Base-by-base conservation (phyloP, 164 flowering plant species). In the Akebia trifoliata region DNA sequence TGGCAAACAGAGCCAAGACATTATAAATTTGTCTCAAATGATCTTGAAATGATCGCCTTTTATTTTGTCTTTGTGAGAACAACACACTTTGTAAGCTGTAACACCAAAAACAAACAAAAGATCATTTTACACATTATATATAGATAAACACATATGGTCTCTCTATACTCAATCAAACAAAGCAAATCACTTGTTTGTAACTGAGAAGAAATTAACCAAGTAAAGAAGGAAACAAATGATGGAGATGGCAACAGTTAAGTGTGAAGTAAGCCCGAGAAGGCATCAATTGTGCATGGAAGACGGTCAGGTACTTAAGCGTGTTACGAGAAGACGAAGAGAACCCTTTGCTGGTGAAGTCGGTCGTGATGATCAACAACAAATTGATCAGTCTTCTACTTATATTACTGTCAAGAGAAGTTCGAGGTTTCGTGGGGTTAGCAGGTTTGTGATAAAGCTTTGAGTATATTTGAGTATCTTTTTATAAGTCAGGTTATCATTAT, bases 391-490 rank as follows among this genome's bases (percentile, higher is more conserved):
- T 52, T n/a, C 72, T 31, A 36, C 71, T 36, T 63, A 56, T 30
- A 72, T 76, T 37, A 69, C 79, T 28, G 76, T 76, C 24, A 79
- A 81, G 65, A 77, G 86, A 58, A 79, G 86, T 58, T 81, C 83
- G 2, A 79, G 69, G 57, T 81, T 75, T 57, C 74, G 86, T 0
- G 86, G 86, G 0, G 86, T 81, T 22, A 81, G 86, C 78, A 79
- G 80, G 83, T 78, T 15, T 32, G 53, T 61, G 9, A 10, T 47
- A 4, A 4, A 8, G 3, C 22, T 22, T 29, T 29, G 18, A 17
- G 6, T 3, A 10, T 30, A 8, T 26, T 28, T n/a, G n/a, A n/a
- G n/a, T n/a, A n/a, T n/a, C n/a, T n/a, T n/a, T n/a, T n/a, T n/a
- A n/a, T n/a, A n/a, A n/a, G n/a, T n/a, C n/a, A n/a, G n/a, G n/a